Evolutionary conservation across 2,329 filamentous ascomycete genomes (phyloP), one percentile per base, ranked within the genome.

Genomic region (Aspergillus sp.): DNA sequence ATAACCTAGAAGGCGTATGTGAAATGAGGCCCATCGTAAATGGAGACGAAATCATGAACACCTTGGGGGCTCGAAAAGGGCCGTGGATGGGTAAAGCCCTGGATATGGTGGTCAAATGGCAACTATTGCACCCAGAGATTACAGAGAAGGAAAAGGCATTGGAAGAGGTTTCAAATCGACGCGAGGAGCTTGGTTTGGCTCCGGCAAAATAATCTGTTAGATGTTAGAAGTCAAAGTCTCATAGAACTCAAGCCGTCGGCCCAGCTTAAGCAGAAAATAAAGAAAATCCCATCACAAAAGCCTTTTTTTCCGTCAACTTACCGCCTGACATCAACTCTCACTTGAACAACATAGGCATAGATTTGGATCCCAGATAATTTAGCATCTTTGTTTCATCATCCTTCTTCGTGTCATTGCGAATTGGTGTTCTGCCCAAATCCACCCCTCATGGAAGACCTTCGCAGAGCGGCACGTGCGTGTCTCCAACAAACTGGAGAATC

Each of bases 1-100:
- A 77, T 28, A 60, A 71, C n/a, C 61, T 85, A 11, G 53, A 68
- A 44, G 61, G 62, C 19, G 66, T 80, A 56, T 75, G 83, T 40
- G 70, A 76, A 2, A 61, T 86, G 31, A 82, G 79, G 54, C 76
- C 77, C 5, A 69, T 88, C 26, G 72, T 95, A 30, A 87, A 94
- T 59, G 91, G 93, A 11, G 85, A 79, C 33, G 73, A 84, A 41
- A 76, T 97, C 13, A 79, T 82, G 12, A 76, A 82, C 49, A 81
- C 79, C 4, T 73, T 97, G 4, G 70, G 68, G 12, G 80, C 77
- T 0, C 69, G 77, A n/a, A 82, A 81, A 50, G 84, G 87, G 0
- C 82, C 75, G n/a, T 97, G 91, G 91, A 86, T 94, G 77, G 81
- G 81, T 42, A 75, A 77, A 37, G 90, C 90, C 4, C 70, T 95